Percentiles rank a stretch among this genome's conserved stretches.
Conservation (phyloP, 345 rosid genomes). For the Litchi chinensis region DNA sequence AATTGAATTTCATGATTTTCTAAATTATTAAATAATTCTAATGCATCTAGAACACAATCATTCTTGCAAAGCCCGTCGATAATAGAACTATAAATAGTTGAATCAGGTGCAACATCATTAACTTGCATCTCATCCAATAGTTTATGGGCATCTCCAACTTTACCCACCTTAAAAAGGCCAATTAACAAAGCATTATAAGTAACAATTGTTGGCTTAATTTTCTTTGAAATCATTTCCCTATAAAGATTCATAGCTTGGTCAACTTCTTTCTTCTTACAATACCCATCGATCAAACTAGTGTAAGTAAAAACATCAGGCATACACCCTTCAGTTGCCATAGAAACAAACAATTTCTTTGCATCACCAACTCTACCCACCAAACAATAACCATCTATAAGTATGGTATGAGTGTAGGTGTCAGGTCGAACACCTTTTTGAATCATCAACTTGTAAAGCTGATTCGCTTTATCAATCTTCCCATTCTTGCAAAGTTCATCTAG, state of each 20-base stretch:
- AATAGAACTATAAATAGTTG: not conserved
- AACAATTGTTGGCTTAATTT: not conserved
- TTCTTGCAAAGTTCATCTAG: not conserved
- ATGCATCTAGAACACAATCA: not conserved
- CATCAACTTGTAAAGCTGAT: not conserved
- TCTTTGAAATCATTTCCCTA: not conserved
- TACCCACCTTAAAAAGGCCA: constrained; percentile 1
- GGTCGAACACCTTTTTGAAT: not conserved
- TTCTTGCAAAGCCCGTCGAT: constrained; percentile 1
- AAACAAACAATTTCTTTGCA: not conserved
- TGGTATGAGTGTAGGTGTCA: not conserved
- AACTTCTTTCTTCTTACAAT: not conserved
- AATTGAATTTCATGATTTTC: not conserved
- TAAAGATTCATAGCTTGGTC: not conserved
- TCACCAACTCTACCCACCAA: not conserved
- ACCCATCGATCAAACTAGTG: constrained; percentile 11
- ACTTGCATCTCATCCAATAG: not conserved
- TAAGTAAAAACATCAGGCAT: not conserved
- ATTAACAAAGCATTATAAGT: not conserved
- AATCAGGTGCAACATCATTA: not conserved
- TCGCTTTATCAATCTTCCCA: not conserved
- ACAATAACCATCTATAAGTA: constrained; percentile 3
- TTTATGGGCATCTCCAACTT: not conserved
- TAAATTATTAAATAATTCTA: not conserved
- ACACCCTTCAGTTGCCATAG: not conserved